These are phyloP conservation scores for Ciborinia camelliae DNA, from an alignment of 2,329 filamentous ascomycete genomes.

Conservation along the genomic window DNA sequence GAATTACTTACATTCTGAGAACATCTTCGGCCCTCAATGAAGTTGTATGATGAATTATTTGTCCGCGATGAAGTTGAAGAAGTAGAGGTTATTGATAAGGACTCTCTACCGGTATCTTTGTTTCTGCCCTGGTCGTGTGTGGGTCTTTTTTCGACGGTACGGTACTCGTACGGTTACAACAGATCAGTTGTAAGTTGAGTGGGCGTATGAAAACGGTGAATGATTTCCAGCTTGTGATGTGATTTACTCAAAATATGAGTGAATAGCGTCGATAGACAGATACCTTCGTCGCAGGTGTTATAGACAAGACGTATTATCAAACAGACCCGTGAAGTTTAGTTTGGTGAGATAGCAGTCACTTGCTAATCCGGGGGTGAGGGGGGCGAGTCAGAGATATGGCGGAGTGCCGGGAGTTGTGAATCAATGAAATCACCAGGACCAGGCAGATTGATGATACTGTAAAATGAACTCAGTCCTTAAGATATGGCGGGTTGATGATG, in stretches of 20 bases:
- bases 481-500: too few relatives aligned
- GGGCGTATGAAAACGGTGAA: neutral
- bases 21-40: slow-evolving; percentile 30
- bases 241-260: neutral
- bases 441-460: neutral
- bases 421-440: slow-evolving; percentile 2
- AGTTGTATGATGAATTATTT: neutral
- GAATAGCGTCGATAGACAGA: too few relatives aligned
- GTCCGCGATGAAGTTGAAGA: slow-evolving; percentile 11
- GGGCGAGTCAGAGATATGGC: slow-evolving; percentile 4
- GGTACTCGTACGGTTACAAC: neutral
- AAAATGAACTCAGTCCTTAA: neutral
- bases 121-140: slow-evolving; percentile 1
- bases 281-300: neutral
- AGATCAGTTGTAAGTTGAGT: slow-evolving; percentile 3
- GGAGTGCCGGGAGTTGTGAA: slow-evolving; percentile 9
- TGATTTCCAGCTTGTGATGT: slow-evolving; percentile 13
- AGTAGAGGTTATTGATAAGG: slow-evolving; percentile 15
- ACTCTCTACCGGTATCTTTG: neutral
- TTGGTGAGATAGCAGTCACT: slow-evolving; percentile 16
- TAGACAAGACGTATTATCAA: neutral
- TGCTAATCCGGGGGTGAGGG: neutral
- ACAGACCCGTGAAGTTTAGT: neutral
- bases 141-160: neutral
- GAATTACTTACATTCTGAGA: slow-evolving; percentile 37